Evolutionary conservation across 768 basidiomycete species (phyloP), one percentile per base, ranked within the genome.

Genomic region (Termitomyces eurrhizus): DNA sequence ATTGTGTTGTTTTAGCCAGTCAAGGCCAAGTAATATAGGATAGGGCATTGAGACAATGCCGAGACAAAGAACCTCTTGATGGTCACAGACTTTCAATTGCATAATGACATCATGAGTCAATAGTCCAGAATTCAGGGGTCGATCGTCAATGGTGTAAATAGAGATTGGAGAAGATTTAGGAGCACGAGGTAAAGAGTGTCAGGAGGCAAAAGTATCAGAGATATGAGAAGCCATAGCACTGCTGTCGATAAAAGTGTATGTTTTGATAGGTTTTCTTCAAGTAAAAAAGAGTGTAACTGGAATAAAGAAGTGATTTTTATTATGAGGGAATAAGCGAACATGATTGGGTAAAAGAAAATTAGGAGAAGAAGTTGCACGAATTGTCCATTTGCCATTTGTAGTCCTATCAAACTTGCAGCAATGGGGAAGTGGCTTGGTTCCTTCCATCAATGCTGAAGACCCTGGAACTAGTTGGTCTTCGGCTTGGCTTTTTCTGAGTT

Each of bases 221-320:
- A 78, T 77, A 58, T 72, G 75, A 5, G 74, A 77, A 6, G 60
- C 4, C 53, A 73, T 69, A 24, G 72, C 72, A 26, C 77, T 74
- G 56, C 54, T 74, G 63, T 79, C 74, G 54, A 79, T 57, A 35
- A 79, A 66, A 46, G 73, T 73, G 60, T 67, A 73, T 14, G 72
- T 77, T 26, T 60, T 29, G 52, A 77, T 68, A n/a, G 70, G 65
- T 63, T 66, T 66, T 52, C 66, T 64, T 44, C 69, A 65, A 32
- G 75, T 74, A 56, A 77, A 73, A 3, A 36, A 36, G 5, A 36
- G 35, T 8, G 35, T 8, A 36, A 36, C 35, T 36, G 35, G 35
- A 29, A 29, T 29, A 29, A 29, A 29, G 2, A 29, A 29, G 4
- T 29, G 29, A 4, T 29, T 29, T 29, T 36, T 36, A 36, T 36